phyloP scores from a whole-genome alignment of 805 yeast genomes.

The Zygoascus flipseniorum region DNA sequence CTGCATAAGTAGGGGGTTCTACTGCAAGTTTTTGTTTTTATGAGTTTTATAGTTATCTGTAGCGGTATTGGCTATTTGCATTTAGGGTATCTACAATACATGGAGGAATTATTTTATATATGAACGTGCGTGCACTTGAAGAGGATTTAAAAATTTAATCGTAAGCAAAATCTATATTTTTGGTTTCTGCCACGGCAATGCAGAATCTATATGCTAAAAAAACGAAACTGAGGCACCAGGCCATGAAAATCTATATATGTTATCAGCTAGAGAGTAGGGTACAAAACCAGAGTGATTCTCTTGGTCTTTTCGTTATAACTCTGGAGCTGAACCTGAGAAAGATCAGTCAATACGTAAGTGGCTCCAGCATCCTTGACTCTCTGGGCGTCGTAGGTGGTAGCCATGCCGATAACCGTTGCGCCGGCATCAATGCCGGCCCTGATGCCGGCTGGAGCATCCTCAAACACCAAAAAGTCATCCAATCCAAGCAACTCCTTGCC shows the following conservation, averaged over 20 bases:
- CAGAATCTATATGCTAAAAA: not conserved
- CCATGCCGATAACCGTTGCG: slow-evolving; percentile 74
- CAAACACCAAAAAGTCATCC: slow-evolving; percentile 49
- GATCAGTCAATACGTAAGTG: slow-evolving; percentile 69
- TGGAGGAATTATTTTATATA: not conserved
- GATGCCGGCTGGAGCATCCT: slow-evolving; percentile 86
- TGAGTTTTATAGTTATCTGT: not conserved
- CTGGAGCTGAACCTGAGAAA: slow-evolving; percentile 51
- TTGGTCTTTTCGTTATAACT: slow-evolving; percentile 37
- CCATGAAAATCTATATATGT: not conserved
- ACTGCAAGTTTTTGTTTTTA: too few relatives aligned
- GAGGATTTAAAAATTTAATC: too few relatives aligned
- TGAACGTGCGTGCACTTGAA: too few relatives aligned
- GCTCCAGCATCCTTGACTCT: slow-evolving; percentile 71
- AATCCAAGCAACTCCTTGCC: slow-evolving; percentile 32
- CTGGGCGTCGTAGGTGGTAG: slow-evolving; percentile 67
- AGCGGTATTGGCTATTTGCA: not conserved
- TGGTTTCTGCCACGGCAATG: not conserved
- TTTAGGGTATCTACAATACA: not conserved
- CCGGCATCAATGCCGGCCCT: slow-evolving; percentile 79
- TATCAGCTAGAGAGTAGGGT: not conserved
- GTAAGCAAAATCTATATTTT: too few relatives aligned
- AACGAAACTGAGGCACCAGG: not conserved
- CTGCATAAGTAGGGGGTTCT: not conserved
- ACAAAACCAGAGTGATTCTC: slow-evolving; percentile 12